Evolutionary conservation across 495 filamentous ascomycete species (phyloP), one percentile per base, ranked within the genome.

Genomic region (Parathielavia appendiculata): DNA sequence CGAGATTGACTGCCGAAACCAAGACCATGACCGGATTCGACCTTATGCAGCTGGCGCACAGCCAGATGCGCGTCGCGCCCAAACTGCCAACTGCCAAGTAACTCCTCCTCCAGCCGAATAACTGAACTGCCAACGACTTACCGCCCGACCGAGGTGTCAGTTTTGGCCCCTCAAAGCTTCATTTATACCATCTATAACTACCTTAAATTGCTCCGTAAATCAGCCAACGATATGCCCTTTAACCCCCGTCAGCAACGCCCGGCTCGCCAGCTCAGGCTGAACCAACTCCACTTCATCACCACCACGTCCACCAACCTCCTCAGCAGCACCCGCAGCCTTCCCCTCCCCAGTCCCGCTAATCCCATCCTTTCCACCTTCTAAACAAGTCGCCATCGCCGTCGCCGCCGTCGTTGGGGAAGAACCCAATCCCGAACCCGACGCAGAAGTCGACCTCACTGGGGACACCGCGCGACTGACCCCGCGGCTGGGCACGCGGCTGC

Each of bases 161-260:
- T 1, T 48, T 19, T 16, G 11, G 4, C 41, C 41, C 17, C 44
- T n/a, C n/a, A n/a, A 30, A 30, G 26, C 26, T 6, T 17, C 39
- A n/a, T 4, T 5, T 35, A 9, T 34, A 30, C 8, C 43, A 9
- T n/a, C 23, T 4, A 22, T 38, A 11, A 22, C 40, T 40, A n/a
- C 14, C 1, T 2, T 14, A 34, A n/a, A n/a, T n/a, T 7, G 17
- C n/a, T 10, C n/a, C 34, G 23, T 58, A 46, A 39, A 46, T 61
- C 34, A 61, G n/a, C 52, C 58, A 44, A 56, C 47, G 16, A 56
- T 56, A 39, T 51, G 45, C 12, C 58, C 58, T 12, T 10, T 45
- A 12, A 56, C 52, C 13, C 26, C 58, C 35, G 51, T 45, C 39
- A 56, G 40, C 39, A 47, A 22, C 45, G 10, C 17, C 52, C 35